Percentiles rank a stretch among this genome's conserved stretches.
Evolutionary conservation across 768 basidiomycete genomes (phyloP).

Genomic region (Pleurotus djamor): DNA sequence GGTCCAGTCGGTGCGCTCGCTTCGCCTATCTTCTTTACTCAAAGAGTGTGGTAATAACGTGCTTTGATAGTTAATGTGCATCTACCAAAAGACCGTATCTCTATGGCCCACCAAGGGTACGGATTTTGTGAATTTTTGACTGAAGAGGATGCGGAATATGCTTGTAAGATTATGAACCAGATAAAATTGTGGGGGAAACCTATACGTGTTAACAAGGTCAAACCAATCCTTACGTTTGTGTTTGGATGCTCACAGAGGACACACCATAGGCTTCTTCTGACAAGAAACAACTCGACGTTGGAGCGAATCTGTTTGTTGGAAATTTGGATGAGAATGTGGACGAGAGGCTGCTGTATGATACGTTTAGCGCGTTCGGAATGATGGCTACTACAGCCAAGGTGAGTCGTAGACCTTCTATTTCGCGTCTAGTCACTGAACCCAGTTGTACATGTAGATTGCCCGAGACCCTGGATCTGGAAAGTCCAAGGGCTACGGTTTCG

Average conservation of each 20-base stretch:
- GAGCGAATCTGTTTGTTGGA: slow-evolving; percentile 96
- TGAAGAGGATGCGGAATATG: slow-evolving; percentile 99
- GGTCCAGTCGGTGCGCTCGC: slow-evolving; percentile 86
- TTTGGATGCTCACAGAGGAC: slow-evolving; percentile 3
- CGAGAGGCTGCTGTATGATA: slow-evolving; percentile 89
- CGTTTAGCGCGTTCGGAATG: slow-evolving; percentile 92
- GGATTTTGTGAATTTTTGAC: slow-evolving; percentile 99
- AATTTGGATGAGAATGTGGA: slow-evolving; percentile 95
- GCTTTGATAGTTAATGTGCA: slow-evolving; percentile 83
- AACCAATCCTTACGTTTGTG: too few species aligned
- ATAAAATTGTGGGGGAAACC: slow-evolving; percentile 99
- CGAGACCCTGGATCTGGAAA: slow-evolving; percentile 81
- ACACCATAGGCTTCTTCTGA: slow-evolving; percentile 85
- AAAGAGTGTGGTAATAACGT: not conserved
- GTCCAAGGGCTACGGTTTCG: slow-evolving; percentile 97
- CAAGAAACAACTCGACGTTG: slow-evolving; percentile 97
- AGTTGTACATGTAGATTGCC: slow-evolving; percentile 61
- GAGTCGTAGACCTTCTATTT: slow-evolving; percentile 17
- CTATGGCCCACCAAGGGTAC: slow-evolving; percentile 98
- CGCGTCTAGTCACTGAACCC: slow-evolving; percentile 5
- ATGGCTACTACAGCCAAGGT: slow-evolving; percentile 93
- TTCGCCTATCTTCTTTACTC: not conserved
- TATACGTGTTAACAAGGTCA: slow-evolving; percentile 96
- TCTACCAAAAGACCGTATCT: slow-evolving; percentile 96
- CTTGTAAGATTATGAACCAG: slow-evolving; percentile 99